Conservation (phyloP, 2,329 filamentous ascomycete genomes). For the Colletotrichum lindemuthianum region DNA sequence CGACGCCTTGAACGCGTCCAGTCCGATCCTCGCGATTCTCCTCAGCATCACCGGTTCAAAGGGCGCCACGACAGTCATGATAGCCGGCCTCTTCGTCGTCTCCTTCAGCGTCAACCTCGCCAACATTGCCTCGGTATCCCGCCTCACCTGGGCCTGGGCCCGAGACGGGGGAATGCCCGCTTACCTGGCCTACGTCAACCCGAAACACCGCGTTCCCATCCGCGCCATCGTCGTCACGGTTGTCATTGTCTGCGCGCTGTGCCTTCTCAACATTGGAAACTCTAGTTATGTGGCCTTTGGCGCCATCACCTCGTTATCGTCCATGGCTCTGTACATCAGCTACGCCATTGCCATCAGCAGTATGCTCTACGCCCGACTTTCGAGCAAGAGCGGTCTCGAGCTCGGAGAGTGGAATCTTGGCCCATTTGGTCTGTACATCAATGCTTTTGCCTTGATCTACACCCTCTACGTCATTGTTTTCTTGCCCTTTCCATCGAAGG, state of each 20-base stretch:
- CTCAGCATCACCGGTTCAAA: slow-evolving; percentile 8
- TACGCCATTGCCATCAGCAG: slow-evolving; percentile 20
- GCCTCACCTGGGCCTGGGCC: slow-evolving; percentile 16
- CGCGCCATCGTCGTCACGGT: slow-evolving; percentile 7
- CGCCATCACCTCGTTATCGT: slow-evolving; percentile 1
- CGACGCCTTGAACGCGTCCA: slow-evolving; percentile 4
- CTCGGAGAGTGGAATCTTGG: slow-evolving; percentile 12
- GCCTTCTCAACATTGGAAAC: slow-evolving; percentile 7
- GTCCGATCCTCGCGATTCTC: slow-evolving; percentile 11
- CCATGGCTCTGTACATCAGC: slow-evolving; percentile 12
- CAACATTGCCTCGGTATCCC: slow-evolving; percentile 13
- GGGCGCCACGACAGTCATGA: slow-evolving; percentile 12
- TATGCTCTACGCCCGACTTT: slow-evolving; percentile 6
- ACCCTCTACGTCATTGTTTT: slow-evolving; percentile 4
- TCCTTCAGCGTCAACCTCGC: slow-evolving; percentile 18
- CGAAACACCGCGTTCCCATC: slow-evolving; percentile 3
- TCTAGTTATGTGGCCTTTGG: slow-evolving; percentile 7
- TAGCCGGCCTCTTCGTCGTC: slow-evolving; percentile 6
- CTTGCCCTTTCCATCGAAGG: background rate
- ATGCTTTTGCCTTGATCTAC: slow-evolving; percentile 4
- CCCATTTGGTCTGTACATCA: slow-evolving; percentile 8
- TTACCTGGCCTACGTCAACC: slow-evolving; percentile 14
- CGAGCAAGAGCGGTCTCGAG: background rate
- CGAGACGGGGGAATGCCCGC: slow-evolving; percentile 14
- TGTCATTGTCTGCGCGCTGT: slow-evolving; percentile 11